phyloP scores from a whole-genome alignment of 768 basidiomycete genomes.

The Mycena metata region DNA sequence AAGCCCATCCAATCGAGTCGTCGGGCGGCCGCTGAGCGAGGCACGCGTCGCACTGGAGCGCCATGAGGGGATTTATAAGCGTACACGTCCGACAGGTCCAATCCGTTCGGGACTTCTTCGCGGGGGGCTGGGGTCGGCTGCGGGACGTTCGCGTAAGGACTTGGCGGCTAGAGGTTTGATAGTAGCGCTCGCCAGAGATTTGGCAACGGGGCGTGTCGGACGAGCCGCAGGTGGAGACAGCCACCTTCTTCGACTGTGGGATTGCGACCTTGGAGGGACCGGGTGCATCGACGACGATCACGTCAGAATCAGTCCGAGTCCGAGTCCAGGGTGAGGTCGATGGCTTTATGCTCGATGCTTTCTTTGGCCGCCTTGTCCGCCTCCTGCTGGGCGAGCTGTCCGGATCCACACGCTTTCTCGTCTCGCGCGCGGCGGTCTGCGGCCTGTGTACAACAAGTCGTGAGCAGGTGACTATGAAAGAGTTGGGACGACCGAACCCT shows the following conservation, averaged over 20 bases:
- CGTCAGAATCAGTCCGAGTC: conserved; percentile 51
- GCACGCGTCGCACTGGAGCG: conserved; percentile 76
- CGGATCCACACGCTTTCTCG: conserved; percentile 81
- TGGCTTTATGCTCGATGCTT: conserved; percentile 70
- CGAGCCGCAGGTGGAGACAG: conserved; percentile 27
- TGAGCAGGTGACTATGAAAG: conserved; percentile 12
- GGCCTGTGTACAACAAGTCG: conserved; percentile 66
- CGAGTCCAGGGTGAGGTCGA: conserved; percentile 66
- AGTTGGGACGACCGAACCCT: conserved; percentile 58
- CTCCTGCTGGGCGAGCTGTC: conserved; percentile 67
- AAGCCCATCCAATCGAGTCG: conserved; percentile 60
- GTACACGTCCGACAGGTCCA: conserved; percentile 78
- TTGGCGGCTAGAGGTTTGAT: background rate
- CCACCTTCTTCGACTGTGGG: conserved; percentile 25
- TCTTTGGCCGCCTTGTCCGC: conserved; percentile 78
- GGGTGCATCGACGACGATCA: conserved; percentile 49
- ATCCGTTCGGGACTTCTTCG: conserved; percentile 39
- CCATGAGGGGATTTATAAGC: conserved; percentile 65
- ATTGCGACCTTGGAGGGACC: conserved; percentile 43
- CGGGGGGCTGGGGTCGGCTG: conserved; percentile 24
- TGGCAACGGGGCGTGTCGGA: conserved; percentile 4
- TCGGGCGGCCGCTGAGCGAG: conserved; percentile 53
- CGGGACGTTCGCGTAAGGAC: conserved; percentile 5
- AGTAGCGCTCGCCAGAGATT: background rate
- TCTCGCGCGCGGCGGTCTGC: conserved; percentile 85